Conservation (phyloP, 176 grass and related monocot genomes). For the Raddia guianensis region DNA sequence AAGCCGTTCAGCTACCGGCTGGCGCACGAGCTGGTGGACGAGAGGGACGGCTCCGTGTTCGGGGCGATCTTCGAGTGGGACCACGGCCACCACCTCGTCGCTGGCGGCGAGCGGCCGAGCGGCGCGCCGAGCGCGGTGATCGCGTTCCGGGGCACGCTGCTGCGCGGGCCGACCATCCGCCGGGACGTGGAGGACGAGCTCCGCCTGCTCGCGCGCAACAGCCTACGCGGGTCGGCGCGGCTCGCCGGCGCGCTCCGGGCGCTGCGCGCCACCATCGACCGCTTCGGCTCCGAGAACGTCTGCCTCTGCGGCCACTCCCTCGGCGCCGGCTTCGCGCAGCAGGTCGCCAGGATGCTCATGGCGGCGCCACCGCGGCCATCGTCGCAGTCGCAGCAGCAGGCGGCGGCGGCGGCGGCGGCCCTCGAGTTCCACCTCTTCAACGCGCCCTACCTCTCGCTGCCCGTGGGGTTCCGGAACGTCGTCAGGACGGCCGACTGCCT, state of each 20-base stretch:
- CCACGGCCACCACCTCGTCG: slow-evolving; percentile 50
- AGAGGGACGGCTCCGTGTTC: slow-evolving; percentile 83
- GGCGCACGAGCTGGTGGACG: slow-evolving; percentile 66
- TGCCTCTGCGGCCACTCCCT: slow-evolving; percentile 87
- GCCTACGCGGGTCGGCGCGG: slow-evolving; percentile 71
- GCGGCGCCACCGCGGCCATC: slow-evolving; percentile 19
- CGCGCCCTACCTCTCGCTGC: slow-evolving; percentile 84
- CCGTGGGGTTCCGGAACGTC: slow-evolving; percentile 57
- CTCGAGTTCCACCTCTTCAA: slow-evolving; percentile 93
- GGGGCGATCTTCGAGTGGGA: slow-evolving; percentile 87
- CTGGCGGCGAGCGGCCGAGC: slow-evolving; percentile 34
- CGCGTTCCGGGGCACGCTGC: slow-evolving; percentile 77
- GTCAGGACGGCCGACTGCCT: slow-evolving; percentile 67
- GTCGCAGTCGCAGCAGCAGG: background rate
- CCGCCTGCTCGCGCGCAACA: slow-evolving; percentile 68
- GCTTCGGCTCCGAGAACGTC: slow-evolving; percentile 68
- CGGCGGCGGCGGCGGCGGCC: slow-evolving; percentile 7
- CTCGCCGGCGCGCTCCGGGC: slow-evolving; percentile 61
- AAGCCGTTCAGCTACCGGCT: slow-evolving; percentile 95
- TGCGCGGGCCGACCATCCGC: slow-evolving; percentile 66
- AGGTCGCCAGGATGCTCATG: slow-evolving; percentile 59
- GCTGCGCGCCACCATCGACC: slow-evolving; percentile 47
- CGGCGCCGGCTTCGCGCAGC: slow-evolving; percentile 79
- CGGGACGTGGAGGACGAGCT: slow-evolving; percentile 88
- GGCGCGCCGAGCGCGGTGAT: slow-evolving; percentile 78